These are phyloP conservation scores for Coemansia guatemalensis DNA, from an alignment of 192 early-diverging fungal species.

Conservation along the genomic window DNA sequence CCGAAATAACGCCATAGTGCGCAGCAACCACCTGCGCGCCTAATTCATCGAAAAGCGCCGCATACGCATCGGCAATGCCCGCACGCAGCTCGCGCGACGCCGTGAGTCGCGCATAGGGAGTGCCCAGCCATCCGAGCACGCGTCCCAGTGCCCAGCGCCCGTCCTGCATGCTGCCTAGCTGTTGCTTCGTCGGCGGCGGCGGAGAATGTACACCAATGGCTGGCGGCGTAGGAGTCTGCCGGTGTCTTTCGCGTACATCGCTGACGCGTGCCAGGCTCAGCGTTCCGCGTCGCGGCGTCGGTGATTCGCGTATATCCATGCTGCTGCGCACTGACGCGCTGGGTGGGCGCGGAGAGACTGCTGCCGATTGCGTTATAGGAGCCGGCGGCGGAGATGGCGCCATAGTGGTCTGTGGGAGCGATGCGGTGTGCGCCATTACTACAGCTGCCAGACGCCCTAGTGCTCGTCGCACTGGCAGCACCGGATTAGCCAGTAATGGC, in stretches of 20 bases:
- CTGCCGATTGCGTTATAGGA: background rate
- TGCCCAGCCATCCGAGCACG: conserved; percentile 67
- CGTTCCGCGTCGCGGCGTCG: background rate
- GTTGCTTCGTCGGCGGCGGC: background rate
- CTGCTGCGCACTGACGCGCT: conserved; percentile 11
- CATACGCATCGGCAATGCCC: conserved; percentile 80
- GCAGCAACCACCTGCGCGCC: conserved; percentile 69
- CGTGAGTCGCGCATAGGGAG: conserved; percentile 59
- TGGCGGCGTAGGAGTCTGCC: background rate
- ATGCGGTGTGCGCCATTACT: conserved; percentile 21
- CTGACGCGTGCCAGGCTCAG: conserved; percentile 7
- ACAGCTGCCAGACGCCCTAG: conserved; percentile 32
- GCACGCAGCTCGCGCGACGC: conserved; percentile 69
- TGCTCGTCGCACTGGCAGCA: conserved; percentile 35
- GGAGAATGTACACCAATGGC: background rate
- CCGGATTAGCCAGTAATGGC: conserved; percentile 20
- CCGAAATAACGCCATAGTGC: conserved; percentile 70
- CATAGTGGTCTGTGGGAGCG: background rate
- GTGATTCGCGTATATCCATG: conserved; percentile 2
- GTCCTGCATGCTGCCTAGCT: background rate
- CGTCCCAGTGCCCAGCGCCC: conserved; percentile 58
- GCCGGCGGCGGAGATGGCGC: conserved; percentile 2
- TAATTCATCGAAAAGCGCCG: conserved; percentile 65
- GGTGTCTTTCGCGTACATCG: background rate
- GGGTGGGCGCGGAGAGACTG: background rate